A percentile compares a stretch with the other conserved stretches of the same genome.
Conservation (phyloP, 257 asterid genomes). For the Rubia yunnanensis region DNA sequence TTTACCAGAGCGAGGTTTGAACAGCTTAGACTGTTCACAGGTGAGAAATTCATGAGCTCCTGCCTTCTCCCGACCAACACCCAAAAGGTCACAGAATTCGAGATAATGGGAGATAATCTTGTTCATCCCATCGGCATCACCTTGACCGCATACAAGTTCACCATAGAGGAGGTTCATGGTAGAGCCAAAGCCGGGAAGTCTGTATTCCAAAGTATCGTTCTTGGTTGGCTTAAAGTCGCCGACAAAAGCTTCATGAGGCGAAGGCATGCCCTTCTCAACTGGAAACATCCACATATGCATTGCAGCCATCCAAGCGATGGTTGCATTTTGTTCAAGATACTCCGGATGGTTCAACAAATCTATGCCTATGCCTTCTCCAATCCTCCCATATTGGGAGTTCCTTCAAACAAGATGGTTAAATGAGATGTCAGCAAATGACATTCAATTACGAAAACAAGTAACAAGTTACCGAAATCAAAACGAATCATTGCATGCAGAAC, state of each 20-base stretch:
- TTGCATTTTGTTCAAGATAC: conserved; percentile 84
- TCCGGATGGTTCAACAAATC: conserved; percentile 89
- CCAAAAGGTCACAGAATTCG: conserved; percentile 68
- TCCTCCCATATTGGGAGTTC: conserved; percentile 62
- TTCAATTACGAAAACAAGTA: background rate
- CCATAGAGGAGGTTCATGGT: conserved; percentile 83
- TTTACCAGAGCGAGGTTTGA: conserved; percentile 31
- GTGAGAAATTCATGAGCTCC: conserved; percentile 61
- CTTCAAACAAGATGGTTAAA: conserved; percentile 24
- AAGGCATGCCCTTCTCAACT: conserved; percentile 58
- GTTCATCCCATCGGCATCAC: conserved; percentile 72
- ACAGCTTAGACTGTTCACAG: conserved; percentile 64
- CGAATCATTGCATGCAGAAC: background rate
- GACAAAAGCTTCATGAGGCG: conserved; percentile 66
- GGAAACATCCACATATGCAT: conserved; percentile 83
- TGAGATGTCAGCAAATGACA: background rate
- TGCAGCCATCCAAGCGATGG: conserved; percentile 80
- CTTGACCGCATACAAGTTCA: conserved; percentile 64
- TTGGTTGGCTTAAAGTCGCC: conserved; percentile 83
- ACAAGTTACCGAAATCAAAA: background rate
- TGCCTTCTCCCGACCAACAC: conserved; percentile 69
- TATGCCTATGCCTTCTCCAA: conserved; percentile 55
- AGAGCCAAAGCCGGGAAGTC: conserved; percentile 71
- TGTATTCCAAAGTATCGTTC: conserved; percentile 67
- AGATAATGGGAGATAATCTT: conserved; percentile 58